A percentile compares a stretch with the other conserved stretches of the same genome.
These are phyloP conservation scores for Mallotus nudiflorus DNA, from an alignment of 345 rosid species.

Conservation along the genomic window DNA sequence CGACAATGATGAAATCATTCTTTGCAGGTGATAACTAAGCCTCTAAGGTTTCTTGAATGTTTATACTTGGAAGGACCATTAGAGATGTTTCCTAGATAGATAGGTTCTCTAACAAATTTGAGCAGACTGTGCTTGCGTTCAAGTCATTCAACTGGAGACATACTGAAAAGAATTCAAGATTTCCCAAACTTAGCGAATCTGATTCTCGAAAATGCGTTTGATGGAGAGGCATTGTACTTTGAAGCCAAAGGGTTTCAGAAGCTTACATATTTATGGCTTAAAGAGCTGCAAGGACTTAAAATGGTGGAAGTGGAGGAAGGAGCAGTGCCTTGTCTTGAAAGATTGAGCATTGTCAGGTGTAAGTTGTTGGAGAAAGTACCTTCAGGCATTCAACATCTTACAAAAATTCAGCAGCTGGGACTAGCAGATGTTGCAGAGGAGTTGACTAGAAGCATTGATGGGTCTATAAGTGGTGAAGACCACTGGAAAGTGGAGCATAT, in stretches of 20 bases:
- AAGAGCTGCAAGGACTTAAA: neutral
- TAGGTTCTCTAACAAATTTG: neutral
- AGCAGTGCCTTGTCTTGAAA: conserved; percentile 4
- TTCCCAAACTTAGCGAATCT: conserved; percentile 7
- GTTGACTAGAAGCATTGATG: neutral
- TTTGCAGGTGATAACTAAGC: neutral
- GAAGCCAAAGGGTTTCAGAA: conserved; percentile 1
- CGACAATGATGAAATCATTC: neutral
- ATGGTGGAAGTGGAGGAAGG: conserved; percentile 2
- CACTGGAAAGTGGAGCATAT: neutral
- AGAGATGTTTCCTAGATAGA: neutral
- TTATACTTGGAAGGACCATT: neutral
- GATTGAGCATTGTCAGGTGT: neutral
- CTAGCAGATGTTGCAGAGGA: conserved; percentile 1
- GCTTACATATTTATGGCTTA: neutral
- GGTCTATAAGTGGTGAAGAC: conserved; percentile 4
- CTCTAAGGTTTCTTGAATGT: neutral
- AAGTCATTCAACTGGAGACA: neutral
- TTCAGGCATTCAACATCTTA: neutral
- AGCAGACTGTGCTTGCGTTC: neutral
- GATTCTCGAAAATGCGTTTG: neutral
- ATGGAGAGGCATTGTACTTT: neutral
- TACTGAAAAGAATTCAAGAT: neutral
- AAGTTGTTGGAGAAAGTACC: conserved; percentile 4
- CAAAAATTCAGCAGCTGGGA: neutral